Evolutionary conservation across 305 asterid species (phyloP).

Genomic region (Fraxinus greggii): DNA sequence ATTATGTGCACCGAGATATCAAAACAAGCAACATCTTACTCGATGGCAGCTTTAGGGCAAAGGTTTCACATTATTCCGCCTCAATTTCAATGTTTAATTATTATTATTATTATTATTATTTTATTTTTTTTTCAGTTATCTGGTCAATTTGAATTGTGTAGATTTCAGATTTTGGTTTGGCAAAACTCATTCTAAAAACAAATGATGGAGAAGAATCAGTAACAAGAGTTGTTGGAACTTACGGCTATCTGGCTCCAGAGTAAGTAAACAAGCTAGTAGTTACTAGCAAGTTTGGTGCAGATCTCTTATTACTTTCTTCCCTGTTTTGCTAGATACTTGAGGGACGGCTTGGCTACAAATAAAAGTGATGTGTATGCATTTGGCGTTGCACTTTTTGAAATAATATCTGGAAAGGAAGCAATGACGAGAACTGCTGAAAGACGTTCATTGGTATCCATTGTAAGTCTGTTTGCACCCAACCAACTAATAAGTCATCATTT

Average conservation of each 20-base stretch:
- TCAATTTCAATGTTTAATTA: constrained; percentile 6
- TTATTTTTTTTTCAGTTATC: constrained; percentile 6
- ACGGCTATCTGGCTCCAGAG: constrained; percentile 97
- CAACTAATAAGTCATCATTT: neutral
- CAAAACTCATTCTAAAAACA: constrained; percentile 76
- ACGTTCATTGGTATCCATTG: constrained; percentile 81
- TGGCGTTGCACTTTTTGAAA: constrained; percentile 84
- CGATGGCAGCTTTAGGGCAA: constrained; percentile 80
- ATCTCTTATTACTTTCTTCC: constrained; percentile 15
- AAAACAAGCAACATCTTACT: constrained; percentile 92
- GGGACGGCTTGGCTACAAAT: constrained; percentile 79
- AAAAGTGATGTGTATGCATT: constrained; percentile 93
- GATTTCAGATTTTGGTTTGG: constrained; percentile 96
- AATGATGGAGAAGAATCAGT: constrained; percentile 82
- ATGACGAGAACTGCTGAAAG: constrained; percentile 76
- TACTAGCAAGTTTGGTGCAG: neutral
- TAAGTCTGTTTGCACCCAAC: constrained; percentile 39
- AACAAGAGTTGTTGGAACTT: constrained; percentile 92
- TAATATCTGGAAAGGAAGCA: constrained; percentile 89
- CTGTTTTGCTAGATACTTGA: constrained; percentile 58
- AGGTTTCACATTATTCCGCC: constrained; percentile 43
- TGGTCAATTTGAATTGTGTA: constrained; percentile 31
- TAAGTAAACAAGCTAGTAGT: constrained; percentile 34
- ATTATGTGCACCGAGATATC: constrained; percentile 91
- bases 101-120: neutral